Base-by-base conservation (phyloP, 768 basidiomycete genomes). In the Hericium alpestre region DNA sequence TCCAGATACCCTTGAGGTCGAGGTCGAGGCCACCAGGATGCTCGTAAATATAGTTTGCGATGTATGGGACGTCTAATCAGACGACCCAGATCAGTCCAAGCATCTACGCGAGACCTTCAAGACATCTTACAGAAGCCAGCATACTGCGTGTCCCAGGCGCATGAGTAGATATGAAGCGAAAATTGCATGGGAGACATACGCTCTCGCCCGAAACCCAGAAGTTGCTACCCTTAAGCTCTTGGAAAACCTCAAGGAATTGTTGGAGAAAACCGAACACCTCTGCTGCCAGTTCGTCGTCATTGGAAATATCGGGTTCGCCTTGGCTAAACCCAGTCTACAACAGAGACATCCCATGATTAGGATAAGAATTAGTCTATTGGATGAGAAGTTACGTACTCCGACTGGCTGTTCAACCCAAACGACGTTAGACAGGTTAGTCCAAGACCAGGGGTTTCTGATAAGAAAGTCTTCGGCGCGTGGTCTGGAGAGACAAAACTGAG, bases 331-430 rank as follows among this genome's bases (percentile, higher is more conserved):
- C 86, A 10, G 86, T 88, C 40, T 68, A 38, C 15, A 9, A 38
- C 11, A 38, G 4, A 27, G 5, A 32, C 32, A 6, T 32, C 32
- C 32, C 32, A 10, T 10, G 4, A 32, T 32, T n/a, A 18, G 32
- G 20, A 13, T 9, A 47, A 18, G 50, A 22, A 27, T 32, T 9
- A 16, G 46, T 3, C n/a, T n/a, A 25, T n/a, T 7, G 8, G 38
- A 1, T 18, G 37, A 22, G 25, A 41, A 41, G 41, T 10, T 5
- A 62, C 67, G 6, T 57, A 68, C 67, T 1, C 86, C 86, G 27
- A 88, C 83, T 0, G 86, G 86, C 59, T 88, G 86, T 61, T 89
- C 86, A 6, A 88, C 81, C 79, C 80, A 88, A 9, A 87, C 72
- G 7, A 87, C 73, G 54, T 82, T 85, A 0, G 84, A 82, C 5